A percentile compares a stretch with the other conserved stretches of the same genome.
Conservation (phyloP, 805 yeast species). For the Millerago galiae region DNA sequence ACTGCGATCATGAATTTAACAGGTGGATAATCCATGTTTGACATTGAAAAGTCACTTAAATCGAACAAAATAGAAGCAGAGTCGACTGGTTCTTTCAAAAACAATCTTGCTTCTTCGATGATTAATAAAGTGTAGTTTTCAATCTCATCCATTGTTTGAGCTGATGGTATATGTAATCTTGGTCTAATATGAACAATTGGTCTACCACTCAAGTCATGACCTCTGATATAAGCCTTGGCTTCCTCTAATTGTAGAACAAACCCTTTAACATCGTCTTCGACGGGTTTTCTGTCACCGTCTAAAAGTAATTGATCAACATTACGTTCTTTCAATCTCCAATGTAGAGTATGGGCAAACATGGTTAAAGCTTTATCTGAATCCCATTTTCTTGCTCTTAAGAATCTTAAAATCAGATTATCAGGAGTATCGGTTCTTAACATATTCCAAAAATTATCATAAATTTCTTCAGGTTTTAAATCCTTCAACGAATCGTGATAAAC, state of each 20-base stretch:
- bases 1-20: slow-evolving; percentile 84
- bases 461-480: slow-evolving; percentile 43
- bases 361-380: slow-evolving; percentile 57
- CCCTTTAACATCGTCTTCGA: slow-evolving; percentile 38
- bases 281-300: slow-evolving; percentile 66
- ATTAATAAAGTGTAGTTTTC: slow-evolving; percentile 67
- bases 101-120: slow-evolving; percentile 78
- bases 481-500: slow-evolving; percentile 43
- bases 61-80: slow-evolving; percentile 83
- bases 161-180: slow-evolving; percentile 61
- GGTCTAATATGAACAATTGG: slow-evolving; percentile 84
- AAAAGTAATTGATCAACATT: slow-evolving; percentile 55
- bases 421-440: slow-evolving; percentile 72
- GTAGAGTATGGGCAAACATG: slow-evolving; percentile 67
- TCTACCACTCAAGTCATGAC: slow-evolving; percentile 64
- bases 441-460: slow-evolving; percentile 49
- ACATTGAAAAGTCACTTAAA: slow-evolving; percentile 74
- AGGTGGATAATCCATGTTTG: slow-evolving; percentile 90
- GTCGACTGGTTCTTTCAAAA: slow-evolving; percentile 69
- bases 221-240: slow-evolving; percentile 70
- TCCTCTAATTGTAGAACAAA: slow-evolving; percentile 37
- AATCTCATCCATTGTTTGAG: slow-evolving; percentile 64
- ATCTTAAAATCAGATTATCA: slow-evolving; percentile 72
- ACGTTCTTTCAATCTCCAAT: slow-evolving; percentile 65
- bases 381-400: slow-evolving; percentile 84